A percentile compares a stretch with the other conserved stretches of the same genome.
Evolutionary conservation across 2,329 filamentous ascomycete genomes (phyloP).

Genomic region (Elsinoe fawcettii): DNA sequence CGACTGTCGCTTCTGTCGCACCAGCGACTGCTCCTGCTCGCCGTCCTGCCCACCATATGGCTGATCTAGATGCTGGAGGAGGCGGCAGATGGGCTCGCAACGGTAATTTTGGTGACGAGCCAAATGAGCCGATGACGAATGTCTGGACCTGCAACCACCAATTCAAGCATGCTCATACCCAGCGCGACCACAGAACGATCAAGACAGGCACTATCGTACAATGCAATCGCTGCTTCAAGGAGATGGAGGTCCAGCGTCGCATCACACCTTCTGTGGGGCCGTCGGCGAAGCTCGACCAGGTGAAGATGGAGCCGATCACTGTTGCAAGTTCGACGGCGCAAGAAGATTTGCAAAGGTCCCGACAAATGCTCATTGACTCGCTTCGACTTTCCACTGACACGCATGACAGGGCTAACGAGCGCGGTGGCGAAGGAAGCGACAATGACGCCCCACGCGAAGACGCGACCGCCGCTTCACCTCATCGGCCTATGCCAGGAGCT

Average conservation of each 20-base stretch:
- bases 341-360: no score
- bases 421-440: no score
- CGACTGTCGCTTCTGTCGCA: no score
- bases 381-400: no score
- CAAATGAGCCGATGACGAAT: slow-evolving; percentile 22
- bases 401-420: no score
- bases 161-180: slow-evolving; percentile 15
- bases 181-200: slow-evolving; percentile 19
- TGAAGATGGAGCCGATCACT: neutral
- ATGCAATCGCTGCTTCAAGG: slow-evolving; percentile 23
- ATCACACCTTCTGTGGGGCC: neutral
- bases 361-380: no score
- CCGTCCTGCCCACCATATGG: neutral
- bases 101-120: slow-evolving; percentile 20
- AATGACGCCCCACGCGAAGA: no score
- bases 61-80: slow-evolving; percentile 16
- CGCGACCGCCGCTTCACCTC: no score
- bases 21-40: neutral
- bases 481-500: no score
- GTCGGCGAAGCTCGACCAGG: neutral
- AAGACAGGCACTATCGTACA: slow-evolving; percentile 20
- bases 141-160: slow-evolving; percentile 25
- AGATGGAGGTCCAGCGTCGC: slow-evolving; percentile 9
- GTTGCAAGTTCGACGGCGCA: neutral
- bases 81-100: slow-evolving; percentile 5